A percentile compares a stretch with the other conserved stretches of the same genome.
These are phyloP conservation scores for Xylogone sp. DNA, from an alignment of 2,329 filamentous ascomycete genomes.

Conservation along the genomic window DNA sequence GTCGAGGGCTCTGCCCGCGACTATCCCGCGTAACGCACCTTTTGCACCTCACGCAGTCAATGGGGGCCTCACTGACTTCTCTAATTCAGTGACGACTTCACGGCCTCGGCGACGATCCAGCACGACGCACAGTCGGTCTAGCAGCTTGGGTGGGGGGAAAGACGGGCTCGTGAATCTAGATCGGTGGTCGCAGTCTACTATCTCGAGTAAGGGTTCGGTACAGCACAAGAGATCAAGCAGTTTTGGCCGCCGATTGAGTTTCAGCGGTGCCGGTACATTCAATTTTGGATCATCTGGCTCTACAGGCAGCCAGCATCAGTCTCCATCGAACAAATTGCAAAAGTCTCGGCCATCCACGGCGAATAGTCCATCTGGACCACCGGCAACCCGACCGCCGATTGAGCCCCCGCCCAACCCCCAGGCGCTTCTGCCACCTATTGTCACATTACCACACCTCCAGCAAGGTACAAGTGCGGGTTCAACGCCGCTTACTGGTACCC, in stretches of 20 bases:
- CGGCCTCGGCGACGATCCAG: slow-evolving; percentile 15
- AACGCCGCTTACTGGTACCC: slow-evolving; percentile 21
- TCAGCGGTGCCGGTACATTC: slow-evolving; percentile 22
- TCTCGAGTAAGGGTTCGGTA: slow-evolving; percentile 42
- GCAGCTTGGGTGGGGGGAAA: slow-evolving; percentile 32
- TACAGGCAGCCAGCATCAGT: not conserved
- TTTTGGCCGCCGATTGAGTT: slow-evolving; percentile 16
- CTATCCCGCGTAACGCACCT: not conserved
- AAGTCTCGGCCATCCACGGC: slow-evolving; percentile 20
- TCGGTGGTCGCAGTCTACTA: slow-evolving; percentile 50
- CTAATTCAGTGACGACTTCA: slow-evolving; percentile 7
- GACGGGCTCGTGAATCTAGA: slow-evolving; percentile 46
- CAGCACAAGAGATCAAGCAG: slow-evolving; percentile 16
- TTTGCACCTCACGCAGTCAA: not conserved
- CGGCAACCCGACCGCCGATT: slow-evolving; percentile 11
- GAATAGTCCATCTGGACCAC: slow-evolving; percentile 13
- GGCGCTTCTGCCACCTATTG: slow-evolving; percentile 24
- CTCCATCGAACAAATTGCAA: slow-evolving; percentile 20
- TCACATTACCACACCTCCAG: slow-evolving; percentile 24
- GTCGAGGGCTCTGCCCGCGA: slow-evolving; percentile 1
- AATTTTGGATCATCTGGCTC: slow-evolving; percentile 7
- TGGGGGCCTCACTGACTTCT: slow-evolving; percentile 3
- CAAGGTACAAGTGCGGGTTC: slow-evolving; percentile 16
- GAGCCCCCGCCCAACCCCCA: slow-evolving; percentile 6
- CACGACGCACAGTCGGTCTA: slow-evolving; percentile 31